Base-by-base conservation (phyloP, 1,284 basidiomycete species). In the Tilletia walkeri region DNA sequence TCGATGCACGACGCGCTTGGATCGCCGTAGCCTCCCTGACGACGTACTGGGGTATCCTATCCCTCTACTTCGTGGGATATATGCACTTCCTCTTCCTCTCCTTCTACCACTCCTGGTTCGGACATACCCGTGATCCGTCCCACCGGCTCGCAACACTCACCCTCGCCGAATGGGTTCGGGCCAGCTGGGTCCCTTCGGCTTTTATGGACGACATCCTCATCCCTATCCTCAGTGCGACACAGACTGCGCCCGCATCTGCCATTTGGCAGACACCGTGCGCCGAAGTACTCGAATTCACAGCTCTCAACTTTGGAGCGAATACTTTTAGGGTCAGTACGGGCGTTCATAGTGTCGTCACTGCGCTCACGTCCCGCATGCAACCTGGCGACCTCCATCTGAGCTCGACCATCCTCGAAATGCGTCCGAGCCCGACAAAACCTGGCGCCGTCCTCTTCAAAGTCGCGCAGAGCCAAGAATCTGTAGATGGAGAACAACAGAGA, bases 281-380 rank as follows among this genome's bases (percentile, higher is more conserved):
- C 7, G 81, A 82, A 48, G 70, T 83, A 41, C 73, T 84, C 36
- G 75, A 82, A 14, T 84, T 84, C 36, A 72, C 83, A 34, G 80
- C 80, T 1, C 65, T 73, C 36, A 82, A 81, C 0, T 78, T 84
- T 38, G 72, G 76, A 2, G 66, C 72, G 34, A 69, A 73, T 45
- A 82, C 84, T 56, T 83, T 73, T 54, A 76, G 75, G 2, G 82
- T 83, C 30, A 71, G 70, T 18, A 76, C 76, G 5, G 83, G 83
- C 10, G 82, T 84, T 0, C 70, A 74, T 12, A 69, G 65, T 3
- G 82, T 81, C 5, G 81, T 80, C 14, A 50, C 67, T 18, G 67
- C 68, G 0, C 73, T 84, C 6, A 48, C 72, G 24, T 14, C 49
- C 2, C 56, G 63, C 34, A 24, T 80, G 30, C 10, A 39, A 3